These are phyloP conservation scores for Dactylellina leptospora DNA, from an alignment of 2,329 filamentous ascomycete species.

Conservation along the genomic window DNA sequence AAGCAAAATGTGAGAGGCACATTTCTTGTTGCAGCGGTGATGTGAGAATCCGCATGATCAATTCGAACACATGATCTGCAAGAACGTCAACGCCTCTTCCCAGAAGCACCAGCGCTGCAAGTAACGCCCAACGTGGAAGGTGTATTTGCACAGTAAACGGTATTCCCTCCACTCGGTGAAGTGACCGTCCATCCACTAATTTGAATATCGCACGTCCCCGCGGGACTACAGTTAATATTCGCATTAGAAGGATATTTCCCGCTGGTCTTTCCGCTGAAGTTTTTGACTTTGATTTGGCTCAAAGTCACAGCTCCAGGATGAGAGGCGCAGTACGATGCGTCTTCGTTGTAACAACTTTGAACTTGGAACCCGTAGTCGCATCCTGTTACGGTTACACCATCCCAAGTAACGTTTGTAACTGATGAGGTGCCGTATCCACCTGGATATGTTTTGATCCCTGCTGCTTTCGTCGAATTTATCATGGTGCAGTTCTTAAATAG, in stretches of 20 bases:
- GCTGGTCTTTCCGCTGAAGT: conserved; percentile 61
- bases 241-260: conserved; percentile 60
- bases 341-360: conserved; percentile 62
- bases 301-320: conserved; percentile 60
- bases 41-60: neutral
- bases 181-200: conserved; percentile 59
- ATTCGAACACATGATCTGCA: neutral
- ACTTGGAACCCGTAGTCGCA: conserved; percentile 64
- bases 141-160: conserved; percentile 60
- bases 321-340: conserved; percentile 59
- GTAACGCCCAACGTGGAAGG: conserved; percentile 58
- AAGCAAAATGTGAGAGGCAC: no score
- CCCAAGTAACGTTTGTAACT: conserved; percentile 62
- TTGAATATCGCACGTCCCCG: conserved; percentile 60
- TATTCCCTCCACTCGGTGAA: conserved; percentile 58
- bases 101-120: conserved; percentile 60
- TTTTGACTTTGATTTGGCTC: conserved; percentile 60
- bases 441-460: conserved; percentile 64
- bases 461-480: conserved; percentile 62
- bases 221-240: conserved; percentile 61
- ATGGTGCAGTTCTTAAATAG: conserved; percentile 61
- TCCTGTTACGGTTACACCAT: conserved; percentile 60
- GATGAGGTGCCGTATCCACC: conserved; percentile 60
- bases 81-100: no score
- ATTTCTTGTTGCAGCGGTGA: neutral